A percentile compares a stretch with the other conserved stretches of the same genome.
Evolutionary conservation across 2,329 filamentous ascomycete species (phyloP).

Genomic region (Sphaerulina vaccinii): DNA sequence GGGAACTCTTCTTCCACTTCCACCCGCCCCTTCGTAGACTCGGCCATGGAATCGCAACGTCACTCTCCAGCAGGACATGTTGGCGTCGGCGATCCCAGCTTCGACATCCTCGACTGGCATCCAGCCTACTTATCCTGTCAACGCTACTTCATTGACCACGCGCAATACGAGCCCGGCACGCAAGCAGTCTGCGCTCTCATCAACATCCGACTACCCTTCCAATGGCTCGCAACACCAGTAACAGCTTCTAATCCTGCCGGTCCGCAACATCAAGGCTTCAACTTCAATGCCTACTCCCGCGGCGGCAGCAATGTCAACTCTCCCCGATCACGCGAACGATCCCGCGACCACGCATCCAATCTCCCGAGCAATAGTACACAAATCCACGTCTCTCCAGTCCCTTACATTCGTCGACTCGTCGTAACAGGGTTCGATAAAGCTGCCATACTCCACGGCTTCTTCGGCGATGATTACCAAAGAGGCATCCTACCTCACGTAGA

Average conservation of each 20-base stretch:
- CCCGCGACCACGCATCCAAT: slow-evolving; percentile 5
- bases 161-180: slow-evolving; percentile 77
- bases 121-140: slow-evolving; percentile 87
- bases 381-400: slow-evolving; percentile 67
- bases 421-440: slow-evolving; percentile 88
- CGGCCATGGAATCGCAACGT: slow-evolving; percentile 20
- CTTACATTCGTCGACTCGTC: slow-evolving; percentile 85
- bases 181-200: slow-evolving; percentile 87
- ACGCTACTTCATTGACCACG: slow-evolving; percentile 86
- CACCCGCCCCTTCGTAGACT: slow-evolving; percentile 12
- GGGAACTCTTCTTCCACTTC: neutral
- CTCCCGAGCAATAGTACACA: slow-evolving; percentile 8
- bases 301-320: slow-evolving; percentile 40
- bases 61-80: slow-evolving; percentile 8
- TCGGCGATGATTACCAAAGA: slow-evolving; percentile 84
- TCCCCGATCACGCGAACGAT: slow-evolving; percentile 32
- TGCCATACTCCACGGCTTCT: slow-evolving; percentile 88
- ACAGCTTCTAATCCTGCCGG: slow-evolving; percentile 34
- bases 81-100: slow-evolving; percentile 47
- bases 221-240: slow-evolving; percentile 59
- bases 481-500: slow-evolving; percentile 83
- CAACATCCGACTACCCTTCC: slow-evolving; percentile 88
- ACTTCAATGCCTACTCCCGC: slow-evolving; percentile 37
- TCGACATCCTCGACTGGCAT: slow-evolving; percentile 91
- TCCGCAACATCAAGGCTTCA: slow-evolving; percentile 14